Evolutionary conservation across 2,329 filamentous ascomycete species (phyloP).

Genomic region (Diaporthe citri): DNA sequence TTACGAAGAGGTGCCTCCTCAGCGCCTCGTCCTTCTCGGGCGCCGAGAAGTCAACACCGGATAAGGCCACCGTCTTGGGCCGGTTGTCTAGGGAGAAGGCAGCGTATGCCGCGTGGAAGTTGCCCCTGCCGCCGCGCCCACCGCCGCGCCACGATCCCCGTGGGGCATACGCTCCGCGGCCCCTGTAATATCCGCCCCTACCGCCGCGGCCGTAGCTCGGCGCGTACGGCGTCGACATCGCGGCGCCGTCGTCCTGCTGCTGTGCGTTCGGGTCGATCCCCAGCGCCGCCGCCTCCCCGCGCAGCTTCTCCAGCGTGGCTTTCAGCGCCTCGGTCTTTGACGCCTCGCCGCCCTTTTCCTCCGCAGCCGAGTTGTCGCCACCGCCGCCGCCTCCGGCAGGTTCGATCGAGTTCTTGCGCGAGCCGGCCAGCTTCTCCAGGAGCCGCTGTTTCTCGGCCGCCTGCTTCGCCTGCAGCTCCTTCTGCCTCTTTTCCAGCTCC

Average conservation of each 20-base stretch:
- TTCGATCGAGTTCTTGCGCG: conserved; percentile 43
- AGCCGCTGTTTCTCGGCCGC: conserved; percentile 74
- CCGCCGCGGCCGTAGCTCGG: conserved; percentile 54
- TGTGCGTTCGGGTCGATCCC: conserved; percentile 72
- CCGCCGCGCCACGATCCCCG: conserved; percentile 54
- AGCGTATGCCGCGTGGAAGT: conserved; percentile 68
- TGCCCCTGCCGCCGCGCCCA: conserved; percentile 59
- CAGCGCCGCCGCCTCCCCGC: conserved; percentile 78
- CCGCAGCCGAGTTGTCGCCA: neutral
- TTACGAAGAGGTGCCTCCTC: conserved; percentile 77
- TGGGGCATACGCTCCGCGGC: conserved; percentile 43
- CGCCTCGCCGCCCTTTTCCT: conserved; percentile 43
- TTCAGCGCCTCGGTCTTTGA: conserved; percentile 72
- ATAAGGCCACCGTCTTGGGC: conserved; percentile 75
- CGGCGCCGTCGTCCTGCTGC: conserved; percentile 59
- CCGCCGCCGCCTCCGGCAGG: neutral
- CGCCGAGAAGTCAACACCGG: conserved; percentile 73
- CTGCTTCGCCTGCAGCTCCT: conserved; percentile 72
- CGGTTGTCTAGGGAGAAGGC: conserved; percentile 82
- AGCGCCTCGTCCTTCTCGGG: conserved; percentile 75
- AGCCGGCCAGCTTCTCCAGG: conserved; percentile 68
- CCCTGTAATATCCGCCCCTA: conserved; percentile 34
- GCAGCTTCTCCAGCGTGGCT: conserved; percentile 78
- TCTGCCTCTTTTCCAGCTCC: conserved; percentile 74
- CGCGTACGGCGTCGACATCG: conserved; percentile 42